A percentile compares a stretch with the other conserved stretches of the same genome.
Conservation (phyloP, 768 basidiomycete species). For the Macrocybe gigantea region DNA sequence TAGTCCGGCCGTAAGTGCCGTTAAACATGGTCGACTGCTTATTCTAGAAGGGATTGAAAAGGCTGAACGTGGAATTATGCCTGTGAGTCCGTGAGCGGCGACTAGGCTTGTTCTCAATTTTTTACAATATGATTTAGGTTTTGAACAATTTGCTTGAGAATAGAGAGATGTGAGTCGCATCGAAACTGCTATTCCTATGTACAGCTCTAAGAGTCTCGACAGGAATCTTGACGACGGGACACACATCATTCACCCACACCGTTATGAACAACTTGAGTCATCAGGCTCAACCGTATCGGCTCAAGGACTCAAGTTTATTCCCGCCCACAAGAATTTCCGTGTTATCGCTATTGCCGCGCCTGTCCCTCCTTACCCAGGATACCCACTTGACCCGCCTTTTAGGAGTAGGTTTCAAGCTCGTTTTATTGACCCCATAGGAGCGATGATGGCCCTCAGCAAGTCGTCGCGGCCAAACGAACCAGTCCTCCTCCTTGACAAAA, state of each 20-base stretch:
- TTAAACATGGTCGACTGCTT: constrained; percentile 57
- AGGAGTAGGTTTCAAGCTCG: constrained; percentile 65
- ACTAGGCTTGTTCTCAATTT: not conserved
- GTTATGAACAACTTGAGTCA: constrained; percentile 44
- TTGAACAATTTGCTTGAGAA: constrained; percentile 67
- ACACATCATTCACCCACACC: constrained; percentile 61
- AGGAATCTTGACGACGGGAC: constrained; percentile 70
- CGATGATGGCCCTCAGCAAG: constrained; percentile 39
- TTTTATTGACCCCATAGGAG: constrained; percentile 55
- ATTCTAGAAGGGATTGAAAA: constrained; percentile 70
- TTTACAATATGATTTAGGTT: constrained; percentile 24
- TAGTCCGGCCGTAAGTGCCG: constrained; percentile 60
- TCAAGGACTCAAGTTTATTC: constrained; percentile 44
- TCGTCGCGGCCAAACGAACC: constrained; percentile 5
- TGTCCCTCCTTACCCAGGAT: constrained; percentile 62
- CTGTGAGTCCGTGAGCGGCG: constrained; percentile 29
- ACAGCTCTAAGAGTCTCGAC: not conserved
- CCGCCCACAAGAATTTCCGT: constrained; percentile 62
- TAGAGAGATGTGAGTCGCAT: constrained; percentile 49
- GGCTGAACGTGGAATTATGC: constrained; percentile 70
- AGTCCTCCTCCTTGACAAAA: constrained; percentile 30
- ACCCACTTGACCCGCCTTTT: constrained; percentile 63
- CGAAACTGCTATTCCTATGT: not conserved
- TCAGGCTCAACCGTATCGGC: constrained; percentile 19
- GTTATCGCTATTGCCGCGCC: constrained; percentile 68